Evolutionary conservation across 345 rosid species (phyloP), one percentile per base, ranked within the genome.

Genomic region (Brassica juncea): DNA sequence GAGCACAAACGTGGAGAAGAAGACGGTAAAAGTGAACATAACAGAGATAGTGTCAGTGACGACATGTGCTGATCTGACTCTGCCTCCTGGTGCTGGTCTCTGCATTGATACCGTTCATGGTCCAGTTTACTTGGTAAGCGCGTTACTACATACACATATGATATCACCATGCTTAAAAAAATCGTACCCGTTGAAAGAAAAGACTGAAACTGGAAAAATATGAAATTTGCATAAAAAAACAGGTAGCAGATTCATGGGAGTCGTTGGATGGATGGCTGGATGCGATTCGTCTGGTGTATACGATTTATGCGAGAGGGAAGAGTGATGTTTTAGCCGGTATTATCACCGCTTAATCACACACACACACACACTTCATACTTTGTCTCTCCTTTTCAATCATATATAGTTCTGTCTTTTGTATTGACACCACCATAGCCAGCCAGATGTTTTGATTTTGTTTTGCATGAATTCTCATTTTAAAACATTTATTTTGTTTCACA

Each of bases 241-340:
- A 95, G 99, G 88, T 96, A 73, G 99, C 98, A 30, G 99, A 93
- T 66, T 89, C 97, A 4, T 90, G 98, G 99, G 99, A 93, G 84
- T 87, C 89, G 25, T 85, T 93, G 32, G 97, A 91, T 80, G 99
- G 98, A 75, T 96, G 99, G 98, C 88, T 93, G 0, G 99, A 96
- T 77, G 98, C 98, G 3, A 88, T 92, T 65, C 97, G 98, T 77
- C 77, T 93, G 79, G 92, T 93, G 34, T 92, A 90, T 84, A 93
- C 98, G 54, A 92, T 96, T 54, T 89, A 90, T 71, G 98, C 97
- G 28, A 88, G 97, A 66, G 97, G 97, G 39, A 96, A 90, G 85
- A 89, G 87, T 52, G 97, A 91, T 80, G 94, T 93, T 71, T 84
- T 96, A 54, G 98, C 97, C 14, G 93, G 97, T 77, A 90, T 96